Base-by-base conservation (phyloP, 2,329 filamentous ascomycete genomes). In the Aspergillus nomiae region DNA sequence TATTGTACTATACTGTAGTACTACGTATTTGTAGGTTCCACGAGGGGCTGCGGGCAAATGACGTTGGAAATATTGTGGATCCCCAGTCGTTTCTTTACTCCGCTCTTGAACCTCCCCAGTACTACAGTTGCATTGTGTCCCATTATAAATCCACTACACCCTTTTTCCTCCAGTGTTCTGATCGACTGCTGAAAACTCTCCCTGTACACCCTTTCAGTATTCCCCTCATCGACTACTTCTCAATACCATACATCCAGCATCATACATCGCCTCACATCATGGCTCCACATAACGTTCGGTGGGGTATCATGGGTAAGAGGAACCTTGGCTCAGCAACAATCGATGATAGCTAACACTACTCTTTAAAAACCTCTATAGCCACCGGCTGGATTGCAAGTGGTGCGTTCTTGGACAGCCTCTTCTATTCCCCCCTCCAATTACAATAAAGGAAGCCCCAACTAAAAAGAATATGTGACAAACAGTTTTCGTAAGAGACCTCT, bases 401-500 rank as follows among this genome's bases (percentile, higher is more conserved):
- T 80, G 75, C 36, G 72, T 65, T 24, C 41, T 34, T 24, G 36
- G 12, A n/a, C 19, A 38, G 7, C 12, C 30, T 36, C 45, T 12
- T 8, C 2, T 41, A 41, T 41, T 14, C 38, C 19, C 8, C 6
- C 43, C 4, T 7, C 24, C 12, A 30, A 30, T 21, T 58, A 10
- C 45, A 43, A 14, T 53, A 21, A 24, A 41, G 43, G 14, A 14
- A 8, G 58, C 38, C 28, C 48, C 38, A 48, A 28, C 57, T 57
- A 30, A 62, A 43, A 30, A 28, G 41, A 45, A 45, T 46, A 14
- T 28, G n/a, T 62, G 41, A 21, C 48, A 56, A 60, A 38, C 62
- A 84, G 85, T 74, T 26, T 92, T 95, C 80, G 86, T 89, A 71
- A 89, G 89, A 78, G 93, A 96, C 74, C 86, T 97, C 57, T 87